Percentiles rank a stretch among this genome's conserved stretches.
These are phyloP conservation scores for Trichoderma pleuroti DNA, from an alignment of 2,329 filamentous ascomycete genomes.

Conservation along the genomic window DNA sequence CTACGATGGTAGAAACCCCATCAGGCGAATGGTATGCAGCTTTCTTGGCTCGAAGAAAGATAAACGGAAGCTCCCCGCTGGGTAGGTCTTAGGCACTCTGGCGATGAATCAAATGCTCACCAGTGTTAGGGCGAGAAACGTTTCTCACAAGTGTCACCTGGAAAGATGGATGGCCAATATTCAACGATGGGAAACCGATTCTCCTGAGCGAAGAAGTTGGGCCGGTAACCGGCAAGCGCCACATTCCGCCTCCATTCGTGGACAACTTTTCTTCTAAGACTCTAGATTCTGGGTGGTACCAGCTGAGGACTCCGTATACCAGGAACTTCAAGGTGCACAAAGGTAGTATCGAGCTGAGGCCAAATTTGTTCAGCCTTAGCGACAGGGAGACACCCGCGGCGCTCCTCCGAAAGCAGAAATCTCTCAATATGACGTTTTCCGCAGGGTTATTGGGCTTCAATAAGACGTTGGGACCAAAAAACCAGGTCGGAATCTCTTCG, in stretches of 20 bases:
- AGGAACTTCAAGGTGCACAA: background rate
- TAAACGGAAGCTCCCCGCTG: background rate
- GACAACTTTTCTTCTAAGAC: background rate
- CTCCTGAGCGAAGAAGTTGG: background rate
- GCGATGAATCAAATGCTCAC: background rate
- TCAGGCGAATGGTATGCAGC: background rate
- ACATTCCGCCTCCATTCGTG: background rate
- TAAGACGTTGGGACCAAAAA: background rate
- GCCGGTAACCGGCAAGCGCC: background rate
- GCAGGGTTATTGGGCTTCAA: background rate
- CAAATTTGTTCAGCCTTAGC: background rate
- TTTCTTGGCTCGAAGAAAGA: background rate
- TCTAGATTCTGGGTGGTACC: background rate
- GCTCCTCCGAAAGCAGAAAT: background rate
- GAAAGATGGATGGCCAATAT: background rate
- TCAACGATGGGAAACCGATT: background rate
- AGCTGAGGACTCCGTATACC: background rate
- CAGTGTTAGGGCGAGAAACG: background rate
- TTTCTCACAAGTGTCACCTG: background rate
- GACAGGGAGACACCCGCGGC: background rate
- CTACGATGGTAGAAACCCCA: background rate
- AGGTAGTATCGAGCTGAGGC: background rate
- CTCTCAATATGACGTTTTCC: background rate
- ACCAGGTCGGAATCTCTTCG: background rate
- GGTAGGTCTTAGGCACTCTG: background rate